Evolutionary conservation across 805 yeast genomes (phyloP).

Genomic region (Myxozyma vanderwaltii): DNA sequence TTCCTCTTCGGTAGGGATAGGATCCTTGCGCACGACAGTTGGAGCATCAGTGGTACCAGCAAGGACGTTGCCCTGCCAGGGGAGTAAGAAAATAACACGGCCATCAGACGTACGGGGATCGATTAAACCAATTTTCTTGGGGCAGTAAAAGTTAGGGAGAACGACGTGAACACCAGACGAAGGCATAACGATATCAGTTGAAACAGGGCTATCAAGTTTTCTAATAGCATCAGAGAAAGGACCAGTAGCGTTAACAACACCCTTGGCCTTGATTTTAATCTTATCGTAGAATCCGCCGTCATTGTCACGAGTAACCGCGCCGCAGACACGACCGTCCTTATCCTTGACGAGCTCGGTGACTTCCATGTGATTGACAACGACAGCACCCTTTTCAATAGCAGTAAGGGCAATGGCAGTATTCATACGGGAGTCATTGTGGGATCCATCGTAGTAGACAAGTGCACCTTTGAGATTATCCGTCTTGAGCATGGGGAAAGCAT

Average conservation of each 20-base stretch:
- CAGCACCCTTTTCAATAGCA: slow-evolving; percentile 85
- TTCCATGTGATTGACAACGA: slow-evolving; percentile 82
- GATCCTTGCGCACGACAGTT: slow-evolving; percentile 48
- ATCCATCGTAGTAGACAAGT: slow-evolving; percentile 91
- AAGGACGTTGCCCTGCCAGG: slow-evolving; percentile 96
- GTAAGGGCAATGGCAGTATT: slow-evolving; percentile 82
- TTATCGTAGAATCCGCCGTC: slow-evolving; percentile 36
- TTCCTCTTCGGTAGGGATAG: slow-evolving; percentile 85
- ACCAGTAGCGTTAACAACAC: slow-evolving; percentile 90
- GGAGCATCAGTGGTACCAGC: slow-evolving; percentile 98
- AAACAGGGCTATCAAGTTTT: slow-evolving; percentile 71
- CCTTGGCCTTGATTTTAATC: slow-evolving; percentile 37
- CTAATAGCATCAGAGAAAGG: slow-evolving; percentile 84
- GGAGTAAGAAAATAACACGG: slow-evolving; percentile 93
- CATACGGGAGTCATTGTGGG: slow-evolving; percentile 91
- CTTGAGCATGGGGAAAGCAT: slow-evolving; percentile 84
- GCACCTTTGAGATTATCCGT: slow-evolving; percentile 79
- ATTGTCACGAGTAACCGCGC: slow-evolving; percentile 72
- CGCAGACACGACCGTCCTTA: slow-evolving; percentile 59
- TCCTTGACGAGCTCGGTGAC: slow-evolving; percentile 76
- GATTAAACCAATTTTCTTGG: slow-evolving; percentile 80
- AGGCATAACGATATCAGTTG: slow-evolving; percentile 83
- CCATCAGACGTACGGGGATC: slow-evolving; percentile 95
- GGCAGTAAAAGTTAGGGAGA: slow-evolving; percentile 89
- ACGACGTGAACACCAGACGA: slow-evolving; percentile 92